Conservation (phyloP, 768 basidiomycete genomes). For the Boletus pseudopeckii region DNA sequence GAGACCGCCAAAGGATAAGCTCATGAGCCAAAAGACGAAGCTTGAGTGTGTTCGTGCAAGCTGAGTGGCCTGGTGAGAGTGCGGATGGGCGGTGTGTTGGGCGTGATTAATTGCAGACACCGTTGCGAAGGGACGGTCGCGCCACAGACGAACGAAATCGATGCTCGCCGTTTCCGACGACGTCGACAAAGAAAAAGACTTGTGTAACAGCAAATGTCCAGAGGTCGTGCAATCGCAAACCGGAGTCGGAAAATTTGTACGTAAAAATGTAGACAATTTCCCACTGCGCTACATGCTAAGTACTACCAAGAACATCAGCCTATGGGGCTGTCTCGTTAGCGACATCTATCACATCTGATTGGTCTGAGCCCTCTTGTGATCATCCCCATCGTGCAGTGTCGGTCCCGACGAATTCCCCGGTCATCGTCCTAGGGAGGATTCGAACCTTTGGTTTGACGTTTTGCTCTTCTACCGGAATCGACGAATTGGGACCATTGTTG, state of each 20-base stretch:
- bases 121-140: constrained; percentile 31
- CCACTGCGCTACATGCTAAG: not conserved
- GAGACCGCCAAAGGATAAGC: constrained; percentile 60
- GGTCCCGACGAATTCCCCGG: too few relatives aligned
- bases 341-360: too few relatives aligned
- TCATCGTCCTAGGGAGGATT: too few relatives aligned
- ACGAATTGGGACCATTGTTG: too few relatives aligned
- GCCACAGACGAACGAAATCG: constrained; percentile 8
- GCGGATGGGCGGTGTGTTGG: constrained; percentile 29
- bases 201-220: not conserved
- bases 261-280: constrained; percentile 18
- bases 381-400: too few relatives aligned
- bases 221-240: constrained; percentile 13
- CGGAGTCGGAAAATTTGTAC: constrained; percentile 28
- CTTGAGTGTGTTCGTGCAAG: constrained; percentile 39
- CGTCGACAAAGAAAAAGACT: constrained; percentile 13
- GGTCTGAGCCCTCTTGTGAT: too few relatives aligned
- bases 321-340: too few relatives aligned
- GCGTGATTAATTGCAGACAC: constrained; percentile 38
- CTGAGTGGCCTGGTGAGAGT: constrained; percentile 34
- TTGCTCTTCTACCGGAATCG: too few relatives aligned
- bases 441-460: too few relatives aligned
- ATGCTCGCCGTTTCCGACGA: constrained; percentile 16
- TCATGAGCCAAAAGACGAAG: constrained; percentile 56
- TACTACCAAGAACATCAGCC: too few relatives aligned